Percentiles rank a stretch among this genome's conserved stretches.
phyloP scores from a whole-genome alignment of 2,329 filamentous ascomycete species.

The Colletotrichum orbiculare region DNA sequence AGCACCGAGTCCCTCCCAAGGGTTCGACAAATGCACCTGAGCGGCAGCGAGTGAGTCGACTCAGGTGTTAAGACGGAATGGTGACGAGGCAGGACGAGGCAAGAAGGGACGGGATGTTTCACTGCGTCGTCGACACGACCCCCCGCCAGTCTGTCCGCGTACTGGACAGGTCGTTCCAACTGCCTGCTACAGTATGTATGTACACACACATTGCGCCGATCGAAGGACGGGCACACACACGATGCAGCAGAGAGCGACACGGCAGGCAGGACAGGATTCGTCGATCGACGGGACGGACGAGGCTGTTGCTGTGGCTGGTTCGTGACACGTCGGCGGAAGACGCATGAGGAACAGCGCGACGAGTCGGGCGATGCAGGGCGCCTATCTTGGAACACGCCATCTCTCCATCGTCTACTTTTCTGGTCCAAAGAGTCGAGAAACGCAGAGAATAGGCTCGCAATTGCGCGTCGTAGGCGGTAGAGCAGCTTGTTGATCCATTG shows the following conservation, averaged over 20 bases:
- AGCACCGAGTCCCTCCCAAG: too few species aligned
- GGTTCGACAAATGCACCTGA: constrained; percentile 1
- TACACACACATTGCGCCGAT: not conserved
- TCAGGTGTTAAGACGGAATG: constrained; percentile 10
- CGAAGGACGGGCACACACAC: not conserved
- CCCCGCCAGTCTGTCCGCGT: not conserved
- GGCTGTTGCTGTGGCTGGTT: constrained; percentile 21
- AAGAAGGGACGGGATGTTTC: constrained; percentile 3
- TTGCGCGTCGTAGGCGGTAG: not conserved
- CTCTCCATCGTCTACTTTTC: too few species aligned
- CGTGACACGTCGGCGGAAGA: not conserved
- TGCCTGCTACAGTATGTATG: not conserved
- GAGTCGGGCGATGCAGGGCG: constrained; percentile 13
- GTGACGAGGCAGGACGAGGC: constrained; percentile 4
- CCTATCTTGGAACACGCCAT: not conserved
- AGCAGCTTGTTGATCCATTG: constrained; percentile 20
- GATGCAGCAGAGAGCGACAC: not conserved
- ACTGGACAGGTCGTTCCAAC: not conserved
- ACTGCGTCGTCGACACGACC: constrained; percentile 1
- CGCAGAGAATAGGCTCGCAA: too few species aligned
- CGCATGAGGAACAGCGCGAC: constrained; percentile 11
- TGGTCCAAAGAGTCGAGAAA: too few species aligned
- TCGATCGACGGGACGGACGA: constrained; percentile 9
- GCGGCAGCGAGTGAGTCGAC: not conserved
- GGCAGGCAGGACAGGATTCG: not conserved